phyloP scores from a whole-genome alignment of 2,329 filamentous ascomycete species.

The Microcyclosporella mali region DNA sequence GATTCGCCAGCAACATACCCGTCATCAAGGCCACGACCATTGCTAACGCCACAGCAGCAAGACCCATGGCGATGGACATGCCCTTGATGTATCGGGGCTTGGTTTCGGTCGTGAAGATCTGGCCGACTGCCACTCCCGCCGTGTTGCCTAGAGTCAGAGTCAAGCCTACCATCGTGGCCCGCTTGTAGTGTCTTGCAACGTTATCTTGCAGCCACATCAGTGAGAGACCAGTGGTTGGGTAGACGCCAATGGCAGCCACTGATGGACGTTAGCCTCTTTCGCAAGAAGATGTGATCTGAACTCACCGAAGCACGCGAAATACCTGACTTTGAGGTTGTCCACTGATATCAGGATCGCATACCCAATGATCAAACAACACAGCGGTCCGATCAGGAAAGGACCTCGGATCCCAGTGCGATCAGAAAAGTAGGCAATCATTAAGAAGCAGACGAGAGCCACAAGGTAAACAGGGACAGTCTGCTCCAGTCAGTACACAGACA shows the following conservation, averaged over 20 bases:
- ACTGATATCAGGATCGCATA: conserved; percentile 8
- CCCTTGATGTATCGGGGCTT: conserved; percentile 10
- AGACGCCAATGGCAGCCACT: conserved; percentile 9
- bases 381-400: conserved; percentile 4
- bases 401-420: conserved; percentile 4
- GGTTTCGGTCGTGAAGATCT: conserved; percentile 5
- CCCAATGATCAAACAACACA: conserved; percentile 6
- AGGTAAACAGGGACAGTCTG: conserved; percentile 6
- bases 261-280: not conserved
- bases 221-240: conserved; percentile 7
- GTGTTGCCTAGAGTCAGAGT: conserved; percentile 10
- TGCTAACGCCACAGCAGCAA: conserved; percentile 4
- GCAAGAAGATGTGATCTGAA: not conserved
- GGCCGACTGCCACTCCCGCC: conserved; percentile 8
- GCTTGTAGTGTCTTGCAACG: conserved; percentile 6
- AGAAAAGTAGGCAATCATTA: conserved; percentile 5
- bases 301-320: conserved; percentile 9
- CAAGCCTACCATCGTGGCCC: conserved; percentile 10
- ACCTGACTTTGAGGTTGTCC: conserved; percentile 5
- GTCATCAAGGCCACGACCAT: conserved; percentile 8
- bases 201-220: conserved; percentile 13
- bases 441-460: conserved; percentile 3
- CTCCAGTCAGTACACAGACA: not conserved
- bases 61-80: conserved; percentile 7
- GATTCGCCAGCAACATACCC: conserved; percentile 5